Evolutionary conservation across 495 filamentous ascomycete genomes (phyloP).

Genomic region (Penicillium nucicola): DNA sequence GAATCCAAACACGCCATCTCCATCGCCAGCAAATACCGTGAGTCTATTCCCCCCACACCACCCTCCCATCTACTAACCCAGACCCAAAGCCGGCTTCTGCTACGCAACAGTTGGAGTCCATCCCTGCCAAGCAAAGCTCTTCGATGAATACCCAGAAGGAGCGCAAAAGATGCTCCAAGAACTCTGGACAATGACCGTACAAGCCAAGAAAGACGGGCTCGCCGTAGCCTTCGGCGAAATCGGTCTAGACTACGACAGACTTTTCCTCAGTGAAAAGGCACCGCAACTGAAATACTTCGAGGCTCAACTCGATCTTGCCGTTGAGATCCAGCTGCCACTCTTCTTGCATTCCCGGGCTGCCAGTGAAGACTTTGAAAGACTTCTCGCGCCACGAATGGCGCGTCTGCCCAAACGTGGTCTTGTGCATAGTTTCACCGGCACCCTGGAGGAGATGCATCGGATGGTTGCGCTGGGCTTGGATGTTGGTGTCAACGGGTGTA

Average conservation of each 20-base stretch:
- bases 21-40: slow-evolving; percentile 70
- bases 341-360: slow-evolving; percentile 90
- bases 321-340: slow-evolving; percentile 74
- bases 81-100: slow-evolving; percentile 64
- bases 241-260: slow-evolving; percentile 90
- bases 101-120: slow-evolving; percentile 92
- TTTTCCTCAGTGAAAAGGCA: slow-evolving; percentile 72
- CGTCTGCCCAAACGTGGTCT: slow-evolving; percentile 68
- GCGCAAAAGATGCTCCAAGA: slow-evolving; percentile 56
- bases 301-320: slow-evolving; percentile 72
- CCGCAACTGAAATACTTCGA: slow-evolving; percentile 83
- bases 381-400: slow-evolving; percentile 51
- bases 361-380: slow-evolving; percentile 71
- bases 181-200: slow-evolving; percentile 54
- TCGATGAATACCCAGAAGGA: slow-evolving; percentile 54
- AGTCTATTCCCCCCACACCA: slow-evolving; percentile 14
- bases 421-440: slow-evolving; percentile 90
- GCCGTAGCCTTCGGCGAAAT: slow-evolving; percentile 90
- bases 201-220: slow-evolving; percentile 44
- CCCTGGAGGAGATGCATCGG: slow-evolving; percentile 72
- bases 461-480: slow-evolving; percentile 74
- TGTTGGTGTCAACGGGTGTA: slow-evolving; percentile 87
- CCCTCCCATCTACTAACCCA: not conserved
- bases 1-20: slow-evolving; percentile 73
- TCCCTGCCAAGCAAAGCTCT: slow-evolving; percentile 76